Conservation (phyloP, 164 flowering plant genomes). For the Vitis rotundifolia region DNA sequence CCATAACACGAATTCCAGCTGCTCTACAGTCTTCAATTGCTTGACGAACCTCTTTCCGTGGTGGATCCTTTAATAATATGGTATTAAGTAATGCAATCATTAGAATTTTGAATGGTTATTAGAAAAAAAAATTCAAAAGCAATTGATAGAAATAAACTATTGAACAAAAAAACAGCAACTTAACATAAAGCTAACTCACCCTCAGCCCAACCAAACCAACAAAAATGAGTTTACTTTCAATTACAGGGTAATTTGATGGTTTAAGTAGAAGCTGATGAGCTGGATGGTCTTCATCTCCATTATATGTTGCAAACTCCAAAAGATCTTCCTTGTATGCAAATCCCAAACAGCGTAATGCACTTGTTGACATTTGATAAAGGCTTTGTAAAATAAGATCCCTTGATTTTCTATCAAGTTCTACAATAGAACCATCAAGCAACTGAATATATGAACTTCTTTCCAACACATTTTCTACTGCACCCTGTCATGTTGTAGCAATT, state of each 20-base stretch:
- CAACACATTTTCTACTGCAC: slow-evolving; percentile 88
- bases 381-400: slow-evolving; percentile 45
- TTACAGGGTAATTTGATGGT: slow-evolving; percentile 72
- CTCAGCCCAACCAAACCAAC: slow-evolving; percentile 89
- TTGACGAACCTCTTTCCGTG: slow-evolving; percentile 54
- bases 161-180: too few species aligned
- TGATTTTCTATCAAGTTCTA: slow-evolving; percentile 44
- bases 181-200: slow-evolving; percentile 45
- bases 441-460: slow-evolving; percentile 83
- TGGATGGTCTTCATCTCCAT: slow-evolving; percentile 91
- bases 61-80: slow-evolving; percentile 48
- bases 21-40: slow-evolving; percentile 63
- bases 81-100: too few species aligned
- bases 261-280: slow-evolving; percentile 80
- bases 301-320: slow-evolving; percentile 65
- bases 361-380: slow-evolving; percentile 70
- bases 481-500: slow-evolving; percentile 47
- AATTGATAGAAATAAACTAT: too few species aligned
- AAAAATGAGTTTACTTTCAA: slow-evolving; percentile 84
- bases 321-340: slow-evolving; percentile 94
- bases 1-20: slow-evolving; percentile 69
- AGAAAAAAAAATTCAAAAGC: too few species aligned
- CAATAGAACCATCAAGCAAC: slow-evolving; percentile 81
- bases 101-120: too few species aligned
- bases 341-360: slow-evolving; percentile 84